These are phyloP conservation scores for Orbilia oligospora DNA, from an alignment of 2,329 filamentous ascomycete species.

Conservation along the genomic window DNA sequence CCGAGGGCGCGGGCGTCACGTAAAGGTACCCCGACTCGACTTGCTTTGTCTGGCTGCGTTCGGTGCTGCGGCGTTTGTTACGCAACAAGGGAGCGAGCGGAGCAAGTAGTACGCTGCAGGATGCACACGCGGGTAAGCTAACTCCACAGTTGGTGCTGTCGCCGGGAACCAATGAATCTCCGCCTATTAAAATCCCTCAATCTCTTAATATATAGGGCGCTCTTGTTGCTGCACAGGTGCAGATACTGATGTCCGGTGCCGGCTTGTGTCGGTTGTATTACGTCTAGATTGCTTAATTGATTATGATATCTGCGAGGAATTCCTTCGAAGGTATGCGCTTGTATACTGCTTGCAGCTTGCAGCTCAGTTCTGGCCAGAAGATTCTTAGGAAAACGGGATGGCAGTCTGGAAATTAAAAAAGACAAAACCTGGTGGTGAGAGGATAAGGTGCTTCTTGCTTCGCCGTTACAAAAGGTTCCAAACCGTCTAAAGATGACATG, in stretches of 20 bases:
- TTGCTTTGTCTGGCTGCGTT: conserved; percentile 41
- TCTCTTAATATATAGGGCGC: conserved; percentile 15
- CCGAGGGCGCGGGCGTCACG: conserved; percentile 18
- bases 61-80: conserved; percentile 51
- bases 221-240: conserved; percentile 3
- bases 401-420: conserved; percentile 12
- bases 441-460: conserved; percentile 46
- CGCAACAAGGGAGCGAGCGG: conserved; percentile 40
- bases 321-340: conserved; percentile 7
- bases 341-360: not conserved
- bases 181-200: conserved; percentile 60
- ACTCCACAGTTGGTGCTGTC: conserved; percentile 36
- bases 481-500: conserved; percentile 42
- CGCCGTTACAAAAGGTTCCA: conserved; percentile 10
- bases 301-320: conserved; percentile 10
- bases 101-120: conserved; percentile 31
- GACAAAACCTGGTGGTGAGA: conserved; percentile 32
- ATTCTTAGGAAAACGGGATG: conserved; percentile 30
- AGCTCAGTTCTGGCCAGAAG: conserved; percentile 24
- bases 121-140: conserved; percentile 59
- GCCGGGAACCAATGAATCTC: conserved; percentile 51
- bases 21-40: conserved; percentile 50
- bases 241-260: conserved; percentile 25
- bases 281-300: conserved; percentile 19
- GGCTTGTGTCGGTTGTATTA: conserved; percentile 49